A percentile compares a stretch with the other conserved stretches of the same genome.
phyloP scores from a whole-genome alignment of 768 basidiomycete species.

The Dentipellis fragilis region DNA sequence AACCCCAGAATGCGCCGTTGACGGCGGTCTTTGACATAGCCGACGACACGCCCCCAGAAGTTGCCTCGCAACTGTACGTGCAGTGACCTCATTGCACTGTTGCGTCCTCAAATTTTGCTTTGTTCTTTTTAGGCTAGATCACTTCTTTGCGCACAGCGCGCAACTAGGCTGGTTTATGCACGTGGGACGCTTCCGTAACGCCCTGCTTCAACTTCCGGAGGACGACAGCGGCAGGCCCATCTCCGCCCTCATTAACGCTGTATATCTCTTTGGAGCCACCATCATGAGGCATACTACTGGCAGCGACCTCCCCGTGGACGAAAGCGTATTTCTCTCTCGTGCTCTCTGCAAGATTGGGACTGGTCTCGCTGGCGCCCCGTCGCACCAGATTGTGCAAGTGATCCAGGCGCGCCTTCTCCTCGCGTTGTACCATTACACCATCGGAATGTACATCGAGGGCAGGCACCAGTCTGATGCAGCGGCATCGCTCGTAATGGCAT shows the following conservation, averaged over 20 bases:
- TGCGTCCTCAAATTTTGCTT: not conserved
- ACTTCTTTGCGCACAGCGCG: slow-evolving; percentile 45
- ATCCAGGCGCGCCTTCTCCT: slow-evolving; percentile 26
- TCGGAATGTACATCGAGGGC: slow-evolving; percentile 21
- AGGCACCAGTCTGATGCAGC: slow-evolving; percentile 22
- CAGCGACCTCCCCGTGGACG: slow-evolving; percentile 16
- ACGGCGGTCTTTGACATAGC: not conserved
- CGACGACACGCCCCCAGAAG: slow-evolving; percentile 7
- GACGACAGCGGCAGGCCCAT: slow-evolving; percentile 18
- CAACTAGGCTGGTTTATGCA: slow-evolving; percentile 65
- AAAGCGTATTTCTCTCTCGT: slow-evolving; percentile 34
- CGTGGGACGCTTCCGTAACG: slow-evolving; percentile 31
- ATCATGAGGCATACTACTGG: slow-evolving; percentile 12
- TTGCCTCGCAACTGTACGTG: slow-evolving; percentile 10
- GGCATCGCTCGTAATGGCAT: slow-evolving; percentile 19
- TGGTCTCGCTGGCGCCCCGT: slow-evolving; percentile 20
- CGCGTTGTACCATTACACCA: slow-evolving; percentile 20
- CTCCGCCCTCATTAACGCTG: slow-evolving; percentile 32
- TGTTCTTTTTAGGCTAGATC: slow-evolving; percentile 35
- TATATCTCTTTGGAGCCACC: slow-evolving; percentile 26
- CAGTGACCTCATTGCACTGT: not conserved
- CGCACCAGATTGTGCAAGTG: slow-evolving; percentile 24
- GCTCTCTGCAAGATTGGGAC: slow-evolving; percentile 39
- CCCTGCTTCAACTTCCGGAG: slow-evolving; percentile 17
- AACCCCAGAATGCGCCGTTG: not conserved